phyloP scores from a whole-genome alignment of 202 grass and related monocot genomes.

The Carex sylvatica region DNA sequence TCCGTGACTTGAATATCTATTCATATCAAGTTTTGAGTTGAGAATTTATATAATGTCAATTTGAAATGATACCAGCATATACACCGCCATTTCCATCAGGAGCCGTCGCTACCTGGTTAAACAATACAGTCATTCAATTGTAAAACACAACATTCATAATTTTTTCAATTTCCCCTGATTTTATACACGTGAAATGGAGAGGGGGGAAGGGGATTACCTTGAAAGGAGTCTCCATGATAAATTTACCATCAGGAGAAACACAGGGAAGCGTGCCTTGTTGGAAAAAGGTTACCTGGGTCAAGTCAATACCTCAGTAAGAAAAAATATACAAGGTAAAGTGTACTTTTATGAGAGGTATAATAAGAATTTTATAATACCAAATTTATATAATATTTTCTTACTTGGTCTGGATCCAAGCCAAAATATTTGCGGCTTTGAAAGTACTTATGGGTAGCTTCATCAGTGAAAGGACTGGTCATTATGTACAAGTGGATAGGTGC shows the following conservation, averaged over 20 bases:
- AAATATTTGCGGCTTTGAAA: slow-evolving; percentile 93
- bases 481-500: slow-evolving; percentile 92
- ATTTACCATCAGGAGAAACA: slow-evolving; percentile 74
- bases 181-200: slow-evolving; percentile 5
- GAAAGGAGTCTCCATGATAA: slow-evolving; percentile 87
- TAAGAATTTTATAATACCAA: background rate
- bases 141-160: background rate
- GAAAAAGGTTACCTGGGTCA: slow-evolving; percentile 70
- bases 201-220: slow-evolving; percentile 42
- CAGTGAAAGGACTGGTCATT: slow-evolving; percentile 97
- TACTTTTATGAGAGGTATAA: background rate
- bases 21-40: background rate
- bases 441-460: slow-evolving; percentile 81
- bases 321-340: background rate
- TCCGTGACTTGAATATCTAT: background rate
- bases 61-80: slow-evolving; percentile 53
- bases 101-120: slow-evolving; percentile 69
- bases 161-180: background rate
- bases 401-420: slow-evolving; percentile 90
- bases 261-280: slow-evolving; percentile 89
- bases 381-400: slow-evolving; percentile 34
- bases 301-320: slow-evolving; percentile 20
- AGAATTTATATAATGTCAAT: slow-evolving; percentile 16
- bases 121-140: background rate
- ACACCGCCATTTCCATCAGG: slow-evolving; percentile 90